These are phyloP conservation scores for Craspedostauros australis DNA, from an alignment of 108 stramenopile genomes.

Conservation along the genomic window DNA sequence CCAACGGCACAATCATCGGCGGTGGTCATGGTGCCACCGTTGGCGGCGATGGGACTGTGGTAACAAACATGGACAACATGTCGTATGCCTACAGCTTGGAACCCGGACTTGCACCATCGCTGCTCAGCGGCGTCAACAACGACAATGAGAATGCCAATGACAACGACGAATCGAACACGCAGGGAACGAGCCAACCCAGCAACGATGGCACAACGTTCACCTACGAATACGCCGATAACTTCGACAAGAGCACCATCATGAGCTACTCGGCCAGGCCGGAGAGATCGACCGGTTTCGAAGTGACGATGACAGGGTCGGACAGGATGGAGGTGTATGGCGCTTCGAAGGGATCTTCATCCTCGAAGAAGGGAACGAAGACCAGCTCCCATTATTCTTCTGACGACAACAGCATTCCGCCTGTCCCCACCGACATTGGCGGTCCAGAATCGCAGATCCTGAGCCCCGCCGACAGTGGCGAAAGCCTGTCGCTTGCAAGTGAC, in stretches of 20 bases:
- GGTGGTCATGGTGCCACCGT: no score
- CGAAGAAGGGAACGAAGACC: not conserved
- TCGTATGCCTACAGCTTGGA: slow-evolving; percentile 58
- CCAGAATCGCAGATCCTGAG: no score
- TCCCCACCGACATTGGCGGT: no score
- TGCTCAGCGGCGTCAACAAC: slow-evolving; percentile 3
- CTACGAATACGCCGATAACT: not conserved
- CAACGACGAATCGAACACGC: not conserved
- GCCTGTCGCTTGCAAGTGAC: no score
- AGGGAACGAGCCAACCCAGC: not conserved
- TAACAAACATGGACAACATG: slow-evolving; percentile 35
- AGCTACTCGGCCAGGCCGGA: not conserved
- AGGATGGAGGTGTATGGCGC: not conserved
- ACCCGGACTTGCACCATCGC: slow-evolving; percentile 31
- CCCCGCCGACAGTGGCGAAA: no score
- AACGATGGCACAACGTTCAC: not conserved
- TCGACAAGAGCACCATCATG: not conserved
- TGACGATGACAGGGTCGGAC: not conserved
- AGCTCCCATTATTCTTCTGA: no score
- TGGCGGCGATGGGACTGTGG: no score
- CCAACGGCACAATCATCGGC: no score
- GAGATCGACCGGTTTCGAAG: not conserved
- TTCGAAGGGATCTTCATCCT: not conserved
- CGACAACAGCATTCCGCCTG: no score
- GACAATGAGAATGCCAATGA: not conserved